A percentile compares a stretch with the other conserved stretches of the same genome.
These are phyloP conservation scores for Chaetomium sp. DNA, from an alignment of 2,329 filamentous ascomycete genomes.

Conservation along the genomic window DNA sequence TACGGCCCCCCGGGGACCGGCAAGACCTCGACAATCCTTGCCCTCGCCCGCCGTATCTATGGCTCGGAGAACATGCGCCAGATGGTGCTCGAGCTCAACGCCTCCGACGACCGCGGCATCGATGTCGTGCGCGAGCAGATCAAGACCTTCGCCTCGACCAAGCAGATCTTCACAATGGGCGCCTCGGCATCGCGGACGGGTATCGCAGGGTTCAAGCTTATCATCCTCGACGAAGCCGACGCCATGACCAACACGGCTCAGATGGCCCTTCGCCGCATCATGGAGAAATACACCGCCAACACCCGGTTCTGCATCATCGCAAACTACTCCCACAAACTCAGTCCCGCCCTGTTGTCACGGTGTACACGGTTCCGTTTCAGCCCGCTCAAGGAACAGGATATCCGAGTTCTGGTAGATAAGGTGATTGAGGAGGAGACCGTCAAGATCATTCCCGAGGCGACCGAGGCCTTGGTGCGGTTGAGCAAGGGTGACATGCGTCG, in stretches of 20 bases:
- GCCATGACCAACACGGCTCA: constrained; percentile 99
- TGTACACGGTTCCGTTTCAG: constrained; percentile 96
- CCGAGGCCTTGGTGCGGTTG: constrained; percentile 79
- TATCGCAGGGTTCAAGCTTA: constrained; percentile 85
- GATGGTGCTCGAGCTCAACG: constrained; percentile 98
- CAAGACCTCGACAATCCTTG: constrained; percentile 95
- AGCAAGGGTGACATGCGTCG: constrained; percentile 96
- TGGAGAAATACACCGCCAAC: constrained; percentile 99
- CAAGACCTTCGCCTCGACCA: constrained; percentile 98
- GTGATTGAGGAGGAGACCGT: constrained; percentile 87
- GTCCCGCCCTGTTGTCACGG: constrained; percentile 84
- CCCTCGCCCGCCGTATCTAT: constrained; percentile 90
- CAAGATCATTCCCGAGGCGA: constrained; percentile 77
- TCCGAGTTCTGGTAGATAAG: constrained; percentile 80
- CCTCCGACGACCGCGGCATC: constrained; percentile 95
- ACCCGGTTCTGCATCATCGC: constrained; percentile 98
- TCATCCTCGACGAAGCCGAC: constrained; percentile 97
- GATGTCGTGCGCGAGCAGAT: constrained; percentile 98
- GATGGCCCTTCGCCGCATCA: constrained; percentile 94
- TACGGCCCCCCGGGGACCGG: constrained; percentile 96
- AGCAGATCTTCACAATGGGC: constrained; percentile 82
- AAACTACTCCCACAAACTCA: constrained; percentile 98
- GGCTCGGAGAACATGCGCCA: constrained; percentile 90
- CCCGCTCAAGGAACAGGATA: constrained; percentile 86
- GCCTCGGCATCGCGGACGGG: constrained; percentile 41